phyloP scores from a whole-genome alignment of 192 early-diverging fungal species.

The Gryganskiella cystojenkinii region DNA sequence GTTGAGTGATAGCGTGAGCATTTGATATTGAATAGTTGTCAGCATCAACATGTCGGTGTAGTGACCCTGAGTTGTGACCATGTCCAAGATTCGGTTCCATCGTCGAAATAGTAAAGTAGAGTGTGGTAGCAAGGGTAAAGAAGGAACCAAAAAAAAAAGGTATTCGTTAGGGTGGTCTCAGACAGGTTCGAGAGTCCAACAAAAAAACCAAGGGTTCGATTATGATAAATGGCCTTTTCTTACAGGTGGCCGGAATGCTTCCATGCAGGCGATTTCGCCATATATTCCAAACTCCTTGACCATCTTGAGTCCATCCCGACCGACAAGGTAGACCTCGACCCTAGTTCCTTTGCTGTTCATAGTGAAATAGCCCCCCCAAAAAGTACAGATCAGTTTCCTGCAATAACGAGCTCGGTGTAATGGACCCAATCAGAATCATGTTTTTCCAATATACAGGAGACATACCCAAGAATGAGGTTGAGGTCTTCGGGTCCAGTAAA shows the following conservation, averaged over 20 bases:
- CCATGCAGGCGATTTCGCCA: slow-evolving; percentile 73
- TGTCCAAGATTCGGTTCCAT: background rate
- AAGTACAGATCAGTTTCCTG: no score
- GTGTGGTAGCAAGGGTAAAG: background rate
- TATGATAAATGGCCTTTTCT: background rate
- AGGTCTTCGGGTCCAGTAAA: slow-evolving; percentile 70
- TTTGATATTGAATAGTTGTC: slow-evolving; percentile 73
- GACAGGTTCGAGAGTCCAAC: background rate
- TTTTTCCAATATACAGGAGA: no score
- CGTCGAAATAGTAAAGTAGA: no score
- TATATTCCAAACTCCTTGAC: slow-evolving; percentile 71
- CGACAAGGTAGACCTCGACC: slow-evolving; percentile 68
- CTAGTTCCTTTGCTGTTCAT: slow-evolving; percentile 63
- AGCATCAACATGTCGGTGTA: slow-evolving; percentile 75
- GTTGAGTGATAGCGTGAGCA: slow-evolving; percentile 78
- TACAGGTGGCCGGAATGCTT: slow-evolving; percentile 60
- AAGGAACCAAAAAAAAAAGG: background rate
- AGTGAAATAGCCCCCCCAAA: background rate
- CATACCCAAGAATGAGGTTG: slow-evolving; percentile 82
- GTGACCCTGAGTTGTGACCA: slow-evolving; percentile 49
- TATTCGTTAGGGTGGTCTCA: background rate
- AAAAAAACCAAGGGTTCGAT: background rate
- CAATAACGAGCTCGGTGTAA: no score
- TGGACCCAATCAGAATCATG: no score
- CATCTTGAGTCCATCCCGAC: slow-evolving; percentile 54